Evolutionary conservation across 257 asterid species (phyloP).

Genomic region (Solanum boliviense): DNA sequence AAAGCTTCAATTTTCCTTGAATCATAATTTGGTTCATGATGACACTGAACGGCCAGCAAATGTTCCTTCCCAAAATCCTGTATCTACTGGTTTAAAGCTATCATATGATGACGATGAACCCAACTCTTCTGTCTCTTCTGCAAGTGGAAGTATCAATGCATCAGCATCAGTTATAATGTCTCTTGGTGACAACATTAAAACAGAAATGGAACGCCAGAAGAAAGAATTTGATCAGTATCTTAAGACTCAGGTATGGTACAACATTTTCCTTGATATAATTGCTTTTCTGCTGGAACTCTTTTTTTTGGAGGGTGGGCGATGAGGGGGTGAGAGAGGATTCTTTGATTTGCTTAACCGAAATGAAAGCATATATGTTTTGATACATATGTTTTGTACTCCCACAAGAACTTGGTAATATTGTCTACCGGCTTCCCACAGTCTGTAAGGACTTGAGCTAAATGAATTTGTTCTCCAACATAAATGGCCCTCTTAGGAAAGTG

Average conservation of each 20-base stretch:
- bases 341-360: background rate
- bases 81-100: constrained; percentile 77
- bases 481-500: background rate
- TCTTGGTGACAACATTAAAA: constrained; percentile 34
- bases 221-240: constrained; percentile 55
- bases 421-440: background rate
- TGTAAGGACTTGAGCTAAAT: background rate
- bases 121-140: constrained; percentile 68
- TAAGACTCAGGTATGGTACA: constrained; percentile 52
- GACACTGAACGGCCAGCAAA: constrained; percentile 36
- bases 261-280: background rate
- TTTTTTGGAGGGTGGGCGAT: background rate
- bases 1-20: constrained; percentile 42
- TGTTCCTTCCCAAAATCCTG: constrained; percentile 45
- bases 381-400: background rate
- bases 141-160: constrained; percentile 45
- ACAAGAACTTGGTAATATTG: background rate
- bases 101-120: constrained; percentile 76
- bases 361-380: background rate
- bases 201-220: constrained; percentile 52
- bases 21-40: constrained; percentile 26
- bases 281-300: background rate
- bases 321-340: background rate
- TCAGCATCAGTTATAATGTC: constrained; percentile 45
- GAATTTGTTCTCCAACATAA: background rate